Percentiles rank a stretch among this genome's conserved stretches.
phyloP scores from a whole-genome alignment of 2,329 filamentous ascomycete genomes.

The Beauveria sp. region DNA sequence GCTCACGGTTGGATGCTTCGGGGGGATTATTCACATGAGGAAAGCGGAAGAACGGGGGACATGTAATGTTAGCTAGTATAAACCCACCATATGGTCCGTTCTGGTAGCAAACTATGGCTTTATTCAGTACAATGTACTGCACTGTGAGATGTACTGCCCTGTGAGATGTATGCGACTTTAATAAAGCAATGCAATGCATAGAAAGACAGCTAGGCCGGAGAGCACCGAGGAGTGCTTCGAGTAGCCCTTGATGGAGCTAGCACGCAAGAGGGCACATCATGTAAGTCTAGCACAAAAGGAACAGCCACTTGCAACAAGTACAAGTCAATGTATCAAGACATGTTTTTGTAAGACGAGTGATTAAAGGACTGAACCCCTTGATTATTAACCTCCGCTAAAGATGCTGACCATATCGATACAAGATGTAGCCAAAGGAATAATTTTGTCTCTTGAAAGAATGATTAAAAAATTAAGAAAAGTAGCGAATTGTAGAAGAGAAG shows the following conservation, averaged over 20 bases:
- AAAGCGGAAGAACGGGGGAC: not conserved
- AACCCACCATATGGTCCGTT: not conserved
- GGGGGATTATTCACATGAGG: constrained; percentile 19
- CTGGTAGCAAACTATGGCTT: too few relatives aligned
- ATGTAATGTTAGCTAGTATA: not conserved
- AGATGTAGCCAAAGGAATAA: not conserved
- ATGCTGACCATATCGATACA: not conserved
- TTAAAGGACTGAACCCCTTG: not conserved
- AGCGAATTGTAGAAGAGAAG: not conserved
- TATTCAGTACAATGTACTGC: too few relatives aligned
- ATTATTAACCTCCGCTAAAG: constrained; percentile 10
- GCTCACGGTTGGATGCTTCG: constrained; percentile 61
- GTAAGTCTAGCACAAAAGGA: too few relatives aligned
- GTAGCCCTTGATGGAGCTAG: too few relatives aligned
- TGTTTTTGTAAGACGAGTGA: not conserved
- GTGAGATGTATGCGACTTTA: too few relatives aligned
- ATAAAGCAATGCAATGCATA: too few relatives aligned
- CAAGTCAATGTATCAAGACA: not conserved
- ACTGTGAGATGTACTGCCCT: too few relatives aligned
- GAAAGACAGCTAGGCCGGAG: too few relatives aligned
- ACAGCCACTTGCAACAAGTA: not conserved
- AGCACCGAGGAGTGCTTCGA: too few relatives aligned
- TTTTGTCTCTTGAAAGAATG: not conserved
- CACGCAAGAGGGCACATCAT: too few relatives aligned
- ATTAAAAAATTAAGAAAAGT: not conserved